phyloP scores from a whole-genome alignment of 805 yeast species.

The Debaryomyces maramus region DNA sequence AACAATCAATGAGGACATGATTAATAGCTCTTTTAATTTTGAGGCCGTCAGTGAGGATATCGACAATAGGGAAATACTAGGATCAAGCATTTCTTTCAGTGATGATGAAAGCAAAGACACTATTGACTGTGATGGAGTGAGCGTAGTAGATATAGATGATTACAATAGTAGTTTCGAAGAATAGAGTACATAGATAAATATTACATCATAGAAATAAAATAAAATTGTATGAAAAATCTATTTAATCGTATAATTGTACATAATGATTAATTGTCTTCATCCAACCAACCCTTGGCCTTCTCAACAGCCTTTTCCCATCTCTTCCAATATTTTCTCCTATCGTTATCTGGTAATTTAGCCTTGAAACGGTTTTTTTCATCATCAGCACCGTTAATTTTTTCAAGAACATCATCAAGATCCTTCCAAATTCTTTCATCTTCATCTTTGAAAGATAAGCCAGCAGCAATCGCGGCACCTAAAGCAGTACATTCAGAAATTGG shows the following conservation, averaged over 20 bases:
- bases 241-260: no score
- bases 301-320: constrained; percentile 86
- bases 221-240: no score
- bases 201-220: not conserved
- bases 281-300: constrained; percentile 81
- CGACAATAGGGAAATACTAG: not conserved
- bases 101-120: constrained; percentile 2
- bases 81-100: constrained; percentile 1
- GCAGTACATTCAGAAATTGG: constrained; percentile 89
- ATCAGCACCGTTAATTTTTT: constrained; percentile 33
- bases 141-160: constrained; percentile 24
- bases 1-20: constrained; percentile 11
- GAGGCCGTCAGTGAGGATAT: constrained; percentile 18
- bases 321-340: constrained; percentile 62
- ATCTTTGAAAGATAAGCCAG: constrained; percentile 64
- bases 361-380: constrained; percentile 27
- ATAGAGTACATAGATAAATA: constrained; percentile 1
- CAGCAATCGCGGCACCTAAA: constrained; percentile 94
- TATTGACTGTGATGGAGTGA: no score
- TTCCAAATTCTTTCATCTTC: constrained; percentile 67
- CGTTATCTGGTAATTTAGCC: constrained; percentile 52
- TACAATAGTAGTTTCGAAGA: constrained; percentile 21
- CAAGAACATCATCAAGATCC: constrained; percentile 65
- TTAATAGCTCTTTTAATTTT: constrained; percentile 28
- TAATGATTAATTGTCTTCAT: constrained; percentile 28